These are phyloP conservation scores for Suillus hirtellus DNA, from an alignment of 768 basidiomycete species.

Conservation along the genomic window DNA sequence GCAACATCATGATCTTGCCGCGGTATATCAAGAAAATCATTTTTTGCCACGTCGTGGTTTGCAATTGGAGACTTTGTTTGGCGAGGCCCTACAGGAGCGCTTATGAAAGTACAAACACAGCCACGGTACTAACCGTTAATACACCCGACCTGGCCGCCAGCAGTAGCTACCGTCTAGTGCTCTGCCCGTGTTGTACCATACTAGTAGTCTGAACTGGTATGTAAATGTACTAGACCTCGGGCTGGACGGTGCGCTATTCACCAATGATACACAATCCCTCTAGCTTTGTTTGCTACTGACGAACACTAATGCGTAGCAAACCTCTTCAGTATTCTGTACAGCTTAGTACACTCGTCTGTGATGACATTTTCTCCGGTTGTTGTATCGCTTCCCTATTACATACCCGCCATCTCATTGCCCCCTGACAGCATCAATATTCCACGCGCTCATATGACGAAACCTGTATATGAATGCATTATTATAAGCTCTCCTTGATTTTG, in stretches of 20 bases:
- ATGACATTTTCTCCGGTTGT: too few relatives aligned
- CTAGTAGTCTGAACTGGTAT: not conserved
- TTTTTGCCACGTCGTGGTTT: not conserved
- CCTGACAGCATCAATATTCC: not conserved
- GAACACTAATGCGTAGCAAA: not conserved
- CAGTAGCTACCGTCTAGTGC: too few relatives aligned
- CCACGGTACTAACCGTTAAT: not conserved
- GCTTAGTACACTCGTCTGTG: not conserved
- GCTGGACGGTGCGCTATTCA: not conserved
- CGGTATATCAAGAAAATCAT: not conserved
- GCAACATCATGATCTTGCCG: too few relatives aligned
- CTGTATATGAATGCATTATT: not conserved
- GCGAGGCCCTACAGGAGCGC: too few relatives aligned
- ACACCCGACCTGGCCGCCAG: too few relatives aligned
- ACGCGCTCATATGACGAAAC: not conserved
- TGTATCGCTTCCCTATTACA: not conserved
- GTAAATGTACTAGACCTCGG: not conserved
- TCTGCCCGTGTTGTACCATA: not conserved
- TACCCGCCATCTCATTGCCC: not conserved
- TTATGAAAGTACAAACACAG: not conserved
- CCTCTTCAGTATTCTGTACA: not conserved
- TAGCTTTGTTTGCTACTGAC: not conserved
- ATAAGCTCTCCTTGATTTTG: too few relatives aligned
- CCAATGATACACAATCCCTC: not conserved
- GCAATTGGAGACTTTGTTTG: too few relatives aligned